These are phyloP conservation scores for Vicia villosa DNA, from an alignment of 306 rosid species.

Conservation along the genomic window DNA sequence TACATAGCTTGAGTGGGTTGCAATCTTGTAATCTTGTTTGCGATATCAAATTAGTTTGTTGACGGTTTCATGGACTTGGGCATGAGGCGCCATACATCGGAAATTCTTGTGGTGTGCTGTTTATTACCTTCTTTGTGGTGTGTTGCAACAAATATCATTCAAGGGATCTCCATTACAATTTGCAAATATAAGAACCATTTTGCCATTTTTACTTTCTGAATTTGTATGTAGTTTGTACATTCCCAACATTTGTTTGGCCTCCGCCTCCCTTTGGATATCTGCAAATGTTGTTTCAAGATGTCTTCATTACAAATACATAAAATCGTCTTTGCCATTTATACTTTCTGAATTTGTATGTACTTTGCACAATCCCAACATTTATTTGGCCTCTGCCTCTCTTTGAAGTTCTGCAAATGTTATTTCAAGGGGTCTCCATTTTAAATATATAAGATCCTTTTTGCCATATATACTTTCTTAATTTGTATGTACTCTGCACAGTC, in stretches of 20 bases:
- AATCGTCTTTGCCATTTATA: slow-evolving; percentile 10
- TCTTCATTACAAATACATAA: background rate
- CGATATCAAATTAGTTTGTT: background rate
- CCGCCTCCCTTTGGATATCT: background rate
- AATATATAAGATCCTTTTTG: slow-evolving; percentile 1
- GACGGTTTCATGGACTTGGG: background rate
- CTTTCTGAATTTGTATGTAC: background rate
- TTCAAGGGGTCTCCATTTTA: background rate
- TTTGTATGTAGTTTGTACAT: background rate
- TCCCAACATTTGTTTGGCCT: slow-evolving; percentile 11
- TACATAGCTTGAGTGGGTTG: background rate
- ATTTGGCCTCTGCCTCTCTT: background rate
- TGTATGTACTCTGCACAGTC: background rate
- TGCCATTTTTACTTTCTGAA: background rate
- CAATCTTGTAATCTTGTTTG: background rate
- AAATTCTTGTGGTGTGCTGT: background rate
- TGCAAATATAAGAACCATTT: background rate
- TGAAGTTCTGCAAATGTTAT: background rate
- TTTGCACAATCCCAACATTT: slow-evolving; percentile 13
- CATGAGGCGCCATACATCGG: background rate
- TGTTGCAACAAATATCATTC: background rate
- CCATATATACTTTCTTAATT: background rate
- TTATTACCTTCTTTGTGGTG: slow-evolving; percentile 6
- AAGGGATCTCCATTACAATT: slow-evolving; percentile 1
- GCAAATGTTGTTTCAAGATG: background rate